phyloP scores from a whole-genome alignment of 352 stramenopile genomes.

The Phytophthora gonapodyides region DNA sequence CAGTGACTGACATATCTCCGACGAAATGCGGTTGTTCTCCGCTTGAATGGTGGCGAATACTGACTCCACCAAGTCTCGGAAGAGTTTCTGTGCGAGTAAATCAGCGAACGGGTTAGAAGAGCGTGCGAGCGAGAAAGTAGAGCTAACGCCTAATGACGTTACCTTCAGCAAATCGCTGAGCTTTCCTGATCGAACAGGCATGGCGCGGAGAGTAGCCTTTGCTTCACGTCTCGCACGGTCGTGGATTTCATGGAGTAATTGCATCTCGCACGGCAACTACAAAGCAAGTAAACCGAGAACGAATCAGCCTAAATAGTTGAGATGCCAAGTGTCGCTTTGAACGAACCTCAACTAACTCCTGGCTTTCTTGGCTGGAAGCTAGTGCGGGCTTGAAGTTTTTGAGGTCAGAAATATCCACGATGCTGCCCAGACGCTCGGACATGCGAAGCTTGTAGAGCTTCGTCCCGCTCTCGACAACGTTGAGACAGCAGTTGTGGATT shows the following conservation, averaged over 20 bases:
- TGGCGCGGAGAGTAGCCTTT: slow-evolving; percentile 51
- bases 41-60: slow-evolving; percentile 69
- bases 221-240: slow-evolving; percentile 52
- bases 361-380: slow-evolving; percentile 24
- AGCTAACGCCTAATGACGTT: neutral
- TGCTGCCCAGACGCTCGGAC: slow-evolving; percentile 61
- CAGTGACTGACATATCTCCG: slow-evolving; percentile 57
- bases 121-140: too few relatives aligned
- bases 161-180: slow-evolving; percentile 67
- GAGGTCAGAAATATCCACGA: slow-evolving; percentile 77
- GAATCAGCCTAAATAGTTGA: too few relatives aligned
- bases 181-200: slow-evolving; percentile 72
- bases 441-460: slow-evolving; percentile 84
- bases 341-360: slow-evolving; percentile 48
- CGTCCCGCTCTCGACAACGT: slow-evolving; percentile 76
- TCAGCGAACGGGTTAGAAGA: too few relatives aligned
- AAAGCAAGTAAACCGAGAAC: neutral
- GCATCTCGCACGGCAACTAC: slow-evolving; percentile 66
- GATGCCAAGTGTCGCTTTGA: neutral
- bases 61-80: slow-evolving; percentile 74
- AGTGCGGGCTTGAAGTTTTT: slow-evolving; percentile 58
- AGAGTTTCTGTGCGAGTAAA: slow-evolving; percentile 63
- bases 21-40: slow-evolving; percentile 75
- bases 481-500: slow-evolving; percentile 83
- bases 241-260: slow-evolving; percentile 56